Evolutionary conservation across 495 filamentous ascomycete genomes (phyloP).

Genomic region (Immersiella caudata): DNA sequence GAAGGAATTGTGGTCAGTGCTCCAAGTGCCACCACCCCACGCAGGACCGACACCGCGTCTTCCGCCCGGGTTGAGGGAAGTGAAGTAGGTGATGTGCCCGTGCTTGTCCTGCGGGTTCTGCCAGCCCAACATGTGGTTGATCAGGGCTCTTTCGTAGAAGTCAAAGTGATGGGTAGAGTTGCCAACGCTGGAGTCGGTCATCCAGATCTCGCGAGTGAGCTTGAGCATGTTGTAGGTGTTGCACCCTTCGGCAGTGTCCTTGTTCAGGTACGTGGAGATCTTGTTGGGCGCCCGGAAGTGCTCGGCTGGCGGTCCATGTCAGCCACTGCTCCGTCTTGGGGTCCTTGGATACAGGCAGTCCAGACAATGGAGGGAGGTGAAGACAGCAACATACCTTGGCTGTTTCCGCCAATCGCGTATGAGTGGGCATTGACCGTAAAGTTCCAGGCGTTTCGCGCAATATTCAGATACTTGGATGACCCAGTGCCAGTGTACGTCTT

Average conservation of each 20-base stretch:
- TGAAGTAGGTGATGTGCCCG: conserved; percentile 47
- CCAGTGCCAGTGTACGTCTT: conserved; percentile 40
- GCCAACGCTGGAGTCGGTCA: conserved; percentile 18
- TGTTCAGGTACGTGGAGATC: conserved; percentile 35
- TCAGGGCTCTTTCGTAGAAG: conserved; percentile 43
- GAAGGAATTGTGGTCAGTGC: conserved; percentile 30
- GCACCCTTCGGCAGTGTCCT: conserved; percentile 43
- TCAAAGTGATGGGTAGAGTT: conserved; percentile 37
- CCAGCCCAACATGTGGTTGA: conserved; percentile 43
- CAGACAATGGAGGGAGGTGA: too few relatives aligned
- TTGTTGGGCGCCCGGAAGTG: conserved; percentile 41
- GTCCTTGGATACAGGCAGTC: too few relatives aligned
- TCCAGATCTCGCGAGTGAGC: conserved; percentile 43
- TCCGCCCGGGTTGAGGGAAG: conserved; percentile 39
- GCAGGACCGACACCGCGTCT: conserved; percentile 29
- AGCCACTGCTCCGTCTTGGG: too few relatives aligned
- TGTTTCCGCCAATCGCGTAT: conserved; percentile 47
- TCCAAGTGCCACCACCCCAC: conserved; percentile 31
- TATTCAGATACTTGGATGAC: conserved; percentile 33
- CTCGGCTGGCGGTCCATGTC: conserved; percentile 27
- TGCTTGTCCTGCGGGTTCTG: conserved; percentile 38
- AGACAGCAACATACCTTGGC: conserved; percentile 26
- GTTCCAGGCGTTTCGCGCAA: conserved; percentile 43
- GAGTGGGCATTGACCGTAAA: conserved; percentile 38
- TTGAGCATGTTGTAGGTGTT: conserved; percentile 49